Conservation (phyloP, 2,329 filamentous ascomycete genomes). For the Graphium sp. region DNA sequence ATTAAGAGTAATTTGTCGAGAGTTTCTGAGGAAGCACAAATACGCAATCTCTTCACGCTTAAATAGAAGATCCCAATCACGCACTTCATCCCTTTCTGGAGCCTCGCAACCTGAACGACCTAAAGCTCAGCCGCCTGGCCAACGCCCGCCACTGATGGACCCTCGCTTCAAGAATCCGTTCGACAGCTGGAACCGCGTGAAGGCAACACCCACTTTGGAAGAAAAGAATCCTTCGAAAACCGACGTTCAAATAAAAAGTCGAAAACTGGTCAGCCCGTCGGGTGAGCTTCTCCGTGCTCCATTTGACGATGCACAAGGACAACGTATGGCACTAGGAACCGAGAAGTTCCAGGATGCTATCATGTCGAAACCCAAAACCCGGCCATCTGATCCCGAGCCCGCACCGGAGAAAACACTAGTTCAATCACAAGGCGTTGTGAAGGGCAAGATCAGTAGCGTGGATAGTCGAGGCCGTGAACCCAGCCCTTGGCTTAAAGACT, state of each 20-base stretch:
- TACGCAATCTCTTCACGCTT: too few relatives aligned
- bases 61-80: too few relatives aligned
- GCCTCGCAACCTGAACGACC: too few relatives aligned
- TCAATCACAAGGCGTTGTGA: too few relatives aligned
- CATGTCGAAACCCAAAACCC: too few relatives aligned
- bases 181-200: conserved; percentile 19
- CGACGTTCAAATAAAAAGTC: background rate
- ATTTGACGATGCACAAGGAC: conserved; percentile 4
- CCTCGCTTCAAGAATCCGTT: conserved; percentile 18
- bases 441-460: too few relatives aligned
- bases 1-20: conserved; percentile 48
- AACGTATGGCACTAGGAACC: too few relatives aligned
- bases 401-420: too few relatives aligned
- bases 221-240: background rate
- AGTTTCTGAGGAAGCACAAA: conserved; percentile 60
- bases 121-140: background rate
- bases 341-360: too few relatives aligned
- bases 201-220: conserved; percentile 1
- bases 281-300: conserved; percentile 5
- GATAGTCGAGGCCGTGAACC: conserved; percentile 9
- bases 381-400: too few relatives aligned
- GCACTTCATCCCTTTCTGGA: too few relatives aligned
- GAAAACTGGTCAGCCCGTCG: conserved; percentile 3
- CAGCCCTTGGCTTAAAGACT: conserved; percentile 37
- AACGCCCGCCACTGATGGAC: background rate